Percentiles rank a stretch among this genome's conserved stretches.
Conservation (phyloP, 176 grass and related monocot genomes). For the Cenchrus americanus region DNA sequence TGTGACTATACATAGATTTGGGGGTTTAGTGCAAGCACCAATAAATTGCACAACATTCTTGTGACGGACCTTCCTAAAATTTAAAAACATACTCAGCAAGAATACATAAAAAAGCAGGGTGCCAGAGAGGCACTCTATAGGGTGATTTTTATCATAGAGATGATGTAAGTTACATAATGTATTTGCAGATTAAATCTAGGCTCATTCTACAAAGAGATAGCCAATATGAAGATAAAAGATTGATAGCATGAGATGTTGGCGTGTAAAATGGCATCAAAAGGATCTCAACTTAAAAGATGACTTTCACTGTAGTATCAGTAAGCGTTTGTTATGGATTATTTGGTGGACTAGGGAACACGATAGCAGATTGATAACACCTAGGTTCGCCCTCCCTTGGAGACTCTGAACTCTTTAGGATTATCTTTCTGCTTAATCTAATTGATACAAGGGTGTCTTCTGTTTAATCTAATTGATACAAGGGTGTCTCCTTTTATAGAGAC, state of each 20-base stretch:
- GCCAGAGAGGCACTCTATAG: not conserved
- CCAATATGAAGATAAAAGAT: slow-evolving; percentile 11
- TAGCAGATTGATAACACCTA: no score
- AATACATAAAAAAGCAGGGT: slow-evolving; percentile 22
- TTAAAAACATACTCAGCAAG: slow-evolving; percentile 45
- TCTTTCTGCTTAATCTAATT: no score
- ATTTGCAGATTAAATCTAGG: not conserved
- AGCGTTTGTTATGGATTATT: no score
- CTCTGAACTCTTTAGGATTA: no score
- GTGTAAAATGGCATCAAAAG: slow-evolving; percentile 20
- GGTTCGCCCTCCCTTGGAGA: no score
- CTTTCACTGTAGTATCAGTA: not conserved
- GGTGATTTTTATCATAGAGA: slow-evolving; percentile 18
- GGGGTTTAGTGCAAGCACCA: slow-evolving; percentile 90
- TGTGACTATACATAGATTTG: slow-evolving; percentile 91
- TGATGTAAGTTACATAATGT: not conserved
- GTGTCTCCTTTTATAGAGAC: no score
- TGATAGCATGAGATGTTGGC: not conserved
- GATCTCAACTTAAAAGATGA: not conserved
- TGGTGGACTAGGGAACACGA: no score
- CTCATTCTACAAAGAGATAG: not conserved
- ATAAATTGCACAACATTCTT: slow-evolving; percentile 99
- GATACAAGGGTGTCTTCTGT: no score
- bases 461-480: no score
- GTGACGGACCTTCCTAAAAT: slow-evolving; percentile 89